phyloP scores from a whole-genome alignment of 2,329 filamentous ascomycete species.

The Lachnellula subtilissima region DNA sequence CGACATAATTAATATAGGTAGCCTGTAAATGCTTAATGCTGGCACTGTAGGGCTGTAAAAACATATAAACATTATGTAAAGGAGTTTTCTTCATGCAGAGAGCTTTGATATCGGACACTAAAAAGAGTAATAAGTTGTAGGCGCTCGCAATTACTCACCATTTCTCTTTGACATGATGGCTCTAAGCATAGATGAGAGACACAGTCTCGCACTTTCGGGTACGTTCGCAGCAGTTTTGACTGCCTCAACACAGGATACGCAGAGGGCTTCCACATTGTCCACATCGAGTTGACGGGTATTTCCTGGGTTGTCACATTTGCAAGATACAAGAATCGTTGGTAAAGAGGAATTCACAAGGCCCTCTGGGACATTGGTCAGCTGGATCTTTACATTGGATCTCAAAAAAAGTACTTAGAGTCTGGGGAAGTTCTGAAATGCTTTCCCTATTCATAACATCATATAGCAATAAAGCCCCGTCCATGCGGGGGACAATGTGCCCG shows the following conservation, averaged over 20 bases:
- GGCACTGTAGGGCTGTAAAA: background rate
- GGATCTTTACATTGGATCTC: conserved; percentile 2
- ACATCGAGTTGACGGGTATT: conserved; percentile 67
- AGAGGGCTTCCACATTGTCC: conserved; percentile 59
- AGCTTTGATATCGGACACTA: background rate
- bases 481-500: conserved; percentile 64
- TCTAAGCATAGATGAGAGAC: conserved; percentile 70
- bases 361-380: conserved; percentile 45
- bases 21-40: background rate
- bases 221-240: conserved; percentile 68
- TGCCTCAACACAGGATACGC: conserved; percentile 64
- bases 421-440: conserved; percentile 68
- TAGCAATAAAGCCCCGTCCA: conserved; percentile 79
- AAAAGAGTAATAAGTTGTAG: background rate
- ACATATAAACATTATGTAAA: background rate
- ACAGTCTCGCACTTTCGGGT: conserved; percentile 68
- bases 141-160: conserved; percentile 52
- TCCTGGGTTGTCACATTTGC: conserved; percentile 79
- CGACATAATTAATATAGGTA: background rate
- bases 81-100: too few relatives aligned
- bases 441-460: conserved; percentile 81
- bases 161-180: conserved; percentile 62
- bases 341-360: conserved; percentile 67
- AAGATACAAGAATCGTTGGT: conserved; percentile 77
- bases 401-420: conserved; percentile 67